Conservation (phyloP, 2,329 filamentous ascomycete genomes). For the Fusarium xyrophilum region DNA sequence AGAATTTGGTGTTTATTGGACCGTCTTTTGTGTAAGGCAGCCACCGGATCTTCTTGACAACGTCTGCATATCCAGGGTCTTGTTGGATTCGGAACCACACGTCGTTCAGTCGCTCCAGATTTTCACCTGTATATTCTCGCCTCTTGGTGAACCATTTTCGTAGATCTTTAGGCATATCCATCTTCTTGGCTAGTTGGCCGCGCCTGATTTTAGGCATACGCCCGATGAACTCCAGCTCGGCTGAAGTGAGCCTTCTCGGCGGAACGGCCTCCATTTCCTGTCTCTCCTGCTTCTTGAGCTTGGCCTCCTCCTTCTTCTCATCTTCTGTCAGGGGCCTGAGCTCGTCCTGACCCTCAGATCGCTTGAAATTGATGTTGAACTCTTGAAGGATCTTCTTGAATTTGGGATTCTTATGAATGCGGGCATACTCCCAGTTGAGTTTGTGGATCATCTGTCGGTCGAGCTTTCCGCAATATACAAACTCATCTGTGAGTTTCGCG, state of each 20-base stretch:
- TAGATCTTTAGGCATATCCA: background rate
- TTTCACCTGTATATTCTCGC: background rate
- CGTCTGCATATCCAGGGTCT: background rate
- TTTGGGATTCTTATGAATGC: background rate
- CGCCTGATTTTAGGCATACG: background rate
- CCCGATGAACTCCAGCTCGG: background rate
- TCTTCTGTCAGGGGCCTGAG: background rate
- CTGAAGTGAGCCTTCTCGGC: background rate
- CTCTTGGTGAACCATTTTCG: background rate
- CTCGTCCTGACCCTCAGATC: background rate
- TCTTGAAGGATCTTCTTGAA: background rate
- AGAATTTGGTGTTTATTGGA: background rate
- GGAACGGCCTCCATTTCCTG: background rate
- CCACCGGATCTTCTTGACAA: background rate
- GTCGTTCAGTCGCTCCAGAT: background rate
- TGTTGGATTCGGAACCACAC: background rate
- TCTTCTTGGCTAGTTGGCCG: background rate
- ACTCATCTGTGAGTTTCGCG: background rate
- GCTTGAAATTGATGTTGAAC: background rate
- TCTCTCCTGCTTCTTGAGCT: background rate
- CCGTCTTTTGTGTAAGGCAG: background rate
- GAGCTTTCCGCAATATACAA: background rate
- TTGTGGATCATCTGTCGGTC: background rate
- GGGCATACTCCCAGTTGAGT: conserved; percentile 4
- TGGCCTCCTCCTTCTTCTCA: background rate